Conservation (phyloP, 225 moss, liverwort and hornwort species). For the Pleurozium schreberi region DNA sequence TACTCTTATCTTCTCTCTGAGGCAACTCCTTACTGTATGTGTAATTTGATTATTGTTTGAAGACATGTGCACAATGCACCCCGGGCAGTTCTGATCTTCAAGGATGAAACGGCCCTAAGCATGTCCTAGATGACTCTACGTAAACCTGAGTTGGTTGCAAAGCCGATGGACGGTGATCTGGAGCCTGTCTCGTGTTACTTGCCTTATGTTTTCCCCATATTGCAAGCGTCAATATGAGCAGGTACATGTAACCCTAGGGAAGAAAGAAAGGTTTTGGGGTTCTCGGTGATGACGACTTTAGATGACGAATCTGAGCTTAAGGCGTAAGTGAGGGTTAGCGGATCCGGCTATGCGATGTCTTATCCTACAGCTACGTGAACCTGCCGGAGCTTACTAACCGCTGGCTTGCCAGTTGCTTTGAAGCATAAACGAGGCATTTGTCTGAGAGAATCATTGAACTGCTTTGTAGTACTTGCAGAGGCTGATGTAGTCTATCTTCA, state of each 20-base stretch:
- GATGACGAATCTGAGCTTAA: slow-evolving; percentile 54
- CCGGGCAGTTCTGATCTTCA: slow-evolving; percentile 20
- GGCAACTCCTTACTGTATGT: not conserved
- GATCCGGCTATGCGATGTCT: slow-evolving; percentile 12
- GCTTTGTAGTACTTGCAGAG: not conserved
- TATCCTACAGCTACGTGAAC: not conserved
- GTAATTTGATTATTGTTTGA: not conserved
- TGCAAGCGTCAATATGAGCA: slow-evolving; percentile 20
- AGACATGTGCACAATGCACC: slow-evolving; percentile 19
- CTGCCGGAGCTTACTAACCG: not conserved
- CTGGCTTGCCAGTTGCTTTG: slow-evolving; percentile 54
- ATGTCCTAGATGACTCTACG: slow-evolving; percentile 2
- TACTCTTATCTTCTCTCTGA: slow-evolving; percentile 30
- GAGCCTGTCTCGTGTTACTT: slow-evolving; percentile 41
- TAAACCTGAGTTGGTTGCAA: not conserved
- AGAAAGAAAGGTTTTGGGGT: not conserved
- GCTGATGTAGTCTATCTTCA: not conserved
- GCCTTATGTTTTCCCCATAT: not conserved
- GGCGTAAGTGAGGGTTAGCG: not conserved
- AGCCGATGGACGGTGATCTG: not conserved
- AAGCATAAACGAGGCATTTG: slow-evolving; percentile 63
- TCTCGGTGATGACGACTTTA: slow-evolving; percentile 10
- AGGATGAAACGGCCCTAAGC: slow-evolving; percentile 21
- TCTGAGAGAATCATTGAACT: slow-evolving; percentile 22
- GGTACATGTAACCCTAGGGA: not conserved